Evolutionary conservation across 129 eudicot genomes (phyloP).

Genomic region (Flaveria sonorensis): DNA sequence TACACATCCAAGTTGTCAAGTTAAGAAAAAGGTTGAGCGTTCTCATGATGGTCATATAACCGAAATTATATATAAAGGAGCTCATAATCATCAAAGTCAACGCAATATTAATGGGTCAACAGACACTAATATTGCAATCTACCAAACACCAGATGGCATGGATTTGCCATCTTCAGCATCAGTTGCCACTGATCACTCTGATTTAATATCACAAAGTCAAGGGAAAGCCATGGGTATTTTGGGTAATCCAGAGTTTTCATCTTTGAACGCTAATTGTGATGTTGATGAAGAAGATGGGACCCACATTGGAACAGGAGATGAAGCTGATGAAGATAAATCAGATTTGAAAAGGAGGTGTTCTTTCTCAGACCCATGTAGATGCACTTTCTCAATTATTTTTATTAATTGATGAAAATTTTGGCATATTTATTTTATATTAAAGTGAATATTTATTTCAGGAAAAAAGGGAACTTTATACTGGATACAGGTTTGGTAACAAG

Average conservation of each 20-base stretch:
- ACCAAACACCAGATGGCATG: conserved; percentile 37
- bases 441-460: conserved; percentile 41
- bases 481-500: conserved; percentile 59
- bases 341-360: conserved; percentile 70
- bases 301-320: conserved; percentile 51
- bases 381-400: conserved; percentile 23
- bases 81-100: conserved; percentile 65
- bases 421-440: background rate
- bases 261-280: conserved; percentile 41
- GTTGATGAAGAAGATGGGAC: conserved; percentile 52
- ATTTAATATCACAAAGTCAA: conserved; percentile 30
- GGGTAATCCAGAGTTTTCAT: conserved; percentile 45
- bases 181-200: conserved; percentile 37
- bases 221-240: conserved; percentile 39
- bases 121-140: conserved; percentile 21
- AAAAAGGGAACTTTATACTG: conserved; percentile 46
- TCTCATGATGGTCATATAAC: conserved; percentile 77
- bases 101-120: conserved; percentile 36
- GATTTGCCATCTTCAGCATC: conserved; percentile 50
- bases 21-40: conserved; percentile 81
- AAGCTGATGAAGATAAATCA: conserved; percentile 59
- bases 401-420: background rate
- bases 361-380: conserved; percentile 39
- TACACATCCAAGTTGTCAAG: conserved; percentile 63
- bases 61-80: conserved; percentile 72